Base-by-base conservation (phyloP, 2,329 filamentous ascomycete species). In the Coleophoma cylindrospora region DNA sequence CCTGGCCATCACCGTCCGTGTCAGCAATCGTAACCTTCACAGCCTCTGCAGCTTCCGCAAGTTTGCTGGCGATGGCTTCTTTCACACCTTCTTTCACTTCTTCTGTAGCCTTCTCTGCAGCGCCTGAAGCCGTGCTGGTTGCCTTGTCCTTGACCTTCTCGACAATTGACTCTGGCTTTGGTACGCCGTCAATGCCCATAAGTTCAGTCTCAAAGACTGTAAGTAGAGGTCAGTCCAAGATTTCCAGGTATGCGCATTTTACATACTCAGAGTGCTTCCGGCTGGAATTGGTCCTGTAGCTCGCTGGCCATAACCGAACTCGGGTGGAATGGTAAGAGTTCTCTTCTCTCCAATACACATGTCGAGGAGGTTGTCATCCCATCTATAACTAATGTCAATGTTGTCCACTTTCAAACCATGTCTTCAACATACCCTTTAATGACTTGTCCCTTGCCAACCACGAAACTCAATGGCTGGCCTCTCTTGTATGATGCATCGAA, bases 291-390 rank as follows among this genome's bases (percentile, higher is more conserved):
- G 90, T 1, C 91, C 91, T 66, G 89, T 80, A 36, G 70, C 76
- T 48, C 83, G 77, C 55, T 86, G 74, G 46, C 94, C 94, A 69
- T 97, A 99, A 44, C 83, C 94, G 64, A 86, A 74, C 64, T 85
- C 81, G 17, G 92, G 89, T n/a, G 91, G 90, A 50, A 99, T 94
- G 17, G 86, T 96, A 68, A 99, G 73, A 49, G 82, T 92, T 60
- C 87, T 81, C 77, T 91, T 92, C 77, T 97, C 92, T 55, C 94
- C 92, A 61, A 95, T 87, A 71, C 94, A 97, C 91, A 97, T 96
- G 64, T 89, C 89, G 48, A 94, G 62, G 37, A 97, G 79, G 45
- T 92, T 92, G 66, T 95, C 71, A 62, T 97, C 92, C 92, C 91
- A 96, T 65, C 85, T 89, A 54, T 17, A 15, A 36, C 34, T 7